Evolutionary conservation across 2,329 filamentous ascomycete species (phyloP).

Genomic region (Macrophomina pseudophaseolina): DNA sequence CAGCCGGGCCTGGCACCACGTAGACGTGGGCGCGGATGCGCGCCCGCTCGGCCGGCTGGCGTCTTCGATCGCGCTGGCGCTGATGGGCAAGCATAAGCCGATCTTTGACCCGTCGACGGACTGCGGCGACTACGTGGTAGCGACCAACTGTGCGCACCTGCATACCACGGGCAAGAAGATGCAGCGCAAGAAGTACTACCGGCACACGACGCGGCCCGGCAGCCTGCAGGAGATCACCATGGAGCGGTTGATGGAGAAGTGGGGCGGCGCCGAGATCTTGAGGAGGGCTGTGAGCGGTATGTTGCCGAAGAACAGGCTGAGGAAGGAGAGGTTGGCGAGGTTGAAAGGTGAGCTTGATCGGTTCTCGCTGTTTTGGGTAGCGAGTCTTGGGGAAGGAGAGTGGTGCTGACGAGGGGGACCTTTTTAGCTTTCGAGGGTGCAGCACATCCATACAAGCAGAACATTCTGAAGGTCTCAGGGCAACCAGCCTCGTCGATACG

Average conservation of each 20-base stretch:
- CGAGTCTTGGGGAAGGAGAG: neutral
- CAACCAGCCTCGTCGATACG: constrained; percentile 40
- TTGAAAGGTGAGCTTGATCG: constrained; percentile 70
- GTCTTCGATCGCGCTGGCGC: constrained; percentile 79
- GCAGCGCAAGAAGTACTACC: constrained; percentile 94
- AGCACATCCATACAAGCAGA: constrained; percentile 88
- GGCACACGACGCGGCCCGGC: constrained; percentile 89
- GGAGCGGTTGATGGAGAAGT: constrained; percentile 93
- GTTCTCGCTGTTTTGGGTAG: neutral
- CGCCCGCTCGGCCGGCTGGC: constrained; percentile 90
- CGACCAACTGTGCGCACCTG: constrained; percentile 84
- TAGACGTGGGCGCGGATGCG: constrained; percentile 70
- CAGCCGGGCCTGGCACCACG: constrained; percentile 92
- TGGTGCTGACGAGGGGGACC: too few species aligned
- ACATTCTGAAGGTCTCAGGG: constrained; percentile 76
- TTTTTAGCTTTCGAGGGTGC: constrained; percentile 80
- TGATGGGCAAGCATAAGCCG: constrained; percentile 99
- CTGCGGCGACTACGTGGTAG: constrained; percentile 98
- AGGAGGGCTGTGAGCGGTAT: constrained; percentile 93
- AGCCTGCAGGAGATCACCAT: constrained; percentile 87
- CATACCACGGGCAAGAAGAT: constrained; percentile 91
- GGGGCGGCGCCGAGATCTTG: constrained; percentile 89
- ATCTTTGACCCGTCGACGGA: constrained; percentile 97
- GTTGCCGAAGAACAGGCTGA: constrained; percentile 93
- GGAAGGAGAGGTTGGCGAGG: constrained; percentile 83